A percentile compares a stretch with the other conserved stretches of the same genome.
phyloP scores from a whole-genome alignment of 176 grass and related monocot species.

The Alopecurus myosuroides region DNA sequence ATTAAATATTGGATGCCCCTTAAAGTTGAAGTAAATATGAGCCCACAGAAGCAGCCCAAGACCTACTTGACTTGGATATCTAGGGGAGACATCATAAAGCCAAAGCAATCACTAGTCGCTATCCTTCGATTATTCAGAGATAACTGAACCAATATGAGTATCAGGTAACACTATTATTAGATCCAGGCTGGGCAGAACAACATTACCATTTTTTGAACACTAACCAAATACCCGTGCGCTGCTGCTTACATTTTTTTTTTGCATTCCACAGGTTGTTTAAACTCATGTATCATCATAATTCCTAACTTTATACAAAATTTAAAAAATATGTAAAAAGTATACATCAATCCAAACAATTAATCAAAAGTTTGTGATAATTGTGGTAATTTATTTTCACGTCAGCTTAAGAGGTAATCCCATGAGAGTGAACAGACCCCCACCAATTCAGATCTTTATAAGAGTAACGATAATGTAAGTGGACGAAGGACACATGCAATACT shows the following conservation, averaged over 20 bases:
- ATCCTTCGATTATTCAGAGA: not conserved
- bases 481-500: not conserved
- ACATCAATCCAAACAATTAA: too few relatives aligned
- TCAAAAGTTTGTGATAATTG: too few relatives aligned
- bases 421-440: too few relatives aligned
- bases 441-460: too few relatives aligned
- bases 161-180: not conserved
- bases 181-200: not conserved
- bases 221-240: too few relatives aligned
- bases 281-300: too few relatives aligned
- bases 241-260: too few relatives aligned
- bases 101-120: not conserved
- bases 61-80: slow-evolving; percentile 11
- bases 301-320: too few relatives aligned
- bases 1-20: slow-evolving; percentile 5
- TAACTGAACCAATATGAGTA: not conserved
- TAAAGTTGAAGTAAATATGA: not conserved
- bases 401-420: too few relatives aligned
- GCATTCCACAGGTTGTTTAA: too few relatives aligned
- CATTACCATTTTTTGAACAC: not conserved
- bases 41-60: not conserved
- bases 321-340: too few relatives aligned
- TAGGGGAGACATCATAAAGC: not conserved
- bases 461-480: not conserved
- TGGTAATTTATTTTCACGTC: too few relatives aligned